Evolutionary conservation across 441 rosid species (phyloP), one percentile per base, ranked within the genome.

Genomic region (Daphne laureola): DNA sequence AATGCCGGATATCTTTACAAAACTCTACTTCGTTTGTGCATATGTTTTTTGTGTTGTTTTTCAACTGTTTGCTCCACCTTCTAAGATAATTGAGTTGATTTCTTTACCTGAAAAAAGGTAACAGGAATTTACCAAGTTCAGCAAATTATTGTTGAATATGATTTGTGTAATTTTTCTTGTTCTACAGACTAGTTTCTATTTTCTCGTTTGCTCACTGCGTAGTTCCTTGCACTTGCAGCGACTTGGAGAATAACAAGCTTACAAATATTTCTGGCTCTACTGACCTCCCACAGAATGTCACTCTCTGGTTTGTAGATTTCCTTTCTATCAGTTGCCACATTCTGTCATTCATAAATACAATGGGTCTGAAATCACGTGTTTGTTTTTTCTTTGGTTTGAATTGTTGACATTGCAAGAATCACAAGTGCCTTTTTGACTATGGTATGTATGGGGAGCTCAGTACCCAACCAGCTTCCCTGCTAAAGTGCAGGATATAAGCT

Each of bases 171-270:
- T 31, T 18, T 58, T 43, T 58, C 13, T 7, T 9, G 11, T 14
- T 27, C 8, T 35, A 41, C 41, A 13, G 16, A 45, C 31, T 17
- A 23, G 17, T 57, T 23, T 23, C 45, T 53, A 35, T 46, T 55
- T n/a, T n/a, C 31, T 50, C 23, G 8, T 14, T 53, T 44, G 35
- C 53, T 51, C 31, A 36, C 57, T 70, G 42, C 59, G 43, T 13
- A 50, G 16, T 56, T 47, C 55, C 17, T 58, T 51, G 43, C 51
- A 41, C 54, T 67, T 75, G 60, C 86, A 93, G 98, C 71, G 92
- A 89, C 68, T 71, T 93, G 51, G 71, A 78, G 80, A 83, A 93
- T 79, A 93, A 93, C 67, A 46, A 2, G 17, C 67, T 91, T 51
- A 43, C 71, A 57, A 78, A 68, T 73, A 74, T 91, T 60, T 62